Evolutionary conservation across 345 rosid genomes (phyloP).

Genomic region (Bruguiera gymnorhiza): DNA sequence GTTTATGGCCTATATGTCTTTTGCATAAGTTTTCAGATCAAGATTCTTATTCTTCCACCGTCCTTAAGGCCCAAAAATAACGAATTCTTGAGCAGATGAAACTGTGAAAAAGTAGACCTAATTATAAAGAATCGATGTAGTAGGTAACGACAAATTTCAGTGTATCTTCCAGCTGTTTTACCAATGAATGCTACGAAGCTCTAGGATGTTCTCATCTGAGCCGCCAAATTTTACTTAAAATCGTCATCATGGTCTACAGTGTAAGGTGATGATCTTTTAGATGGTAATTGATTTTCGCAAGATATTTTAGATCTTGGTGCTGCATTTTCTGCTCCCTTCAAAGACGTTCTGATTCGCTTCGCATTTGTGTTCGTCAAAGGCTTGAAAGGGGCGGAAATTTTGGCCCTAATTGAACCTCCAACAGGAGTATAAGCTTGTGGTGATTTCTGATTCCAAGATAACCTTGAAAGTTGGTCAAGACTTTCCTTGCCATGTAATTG

Average conservation of each 20-base stretch:
- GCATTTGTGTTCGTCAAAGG: constrained; percentile 25
- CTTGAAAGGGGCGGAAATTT: constrained; percentile 29
- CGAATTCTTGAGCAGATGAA: no score
- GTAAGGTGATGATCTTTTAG: constrained; percentile 35
- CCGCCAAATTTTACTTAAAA: constrained; percentile 35
- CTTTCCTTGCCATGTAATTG: constrained; percentile 26
- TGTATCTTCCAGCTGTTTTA: not conserved
- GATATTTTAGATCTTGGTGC: constrained; percentile 17
- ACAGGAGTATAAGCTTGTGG: constrained; percentile 25
- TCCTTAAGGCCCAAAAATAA: no score
- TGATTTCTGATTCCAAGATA: constrained; percentile 37
- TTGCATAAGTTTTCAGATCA: no score
- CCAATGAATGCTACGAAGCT: constrained; percentile 3
- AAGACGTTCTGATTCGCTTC: constrained; percentile 33
- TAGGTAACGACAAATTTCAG: no score
- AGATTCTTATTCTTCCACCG: no score
- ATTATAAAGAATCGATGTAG: no score
- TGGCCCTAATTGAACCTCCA: constrained; percentile 19
- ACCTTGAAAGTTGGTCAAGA: constrained; percentile 27
- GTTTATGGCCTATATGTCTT: no score
- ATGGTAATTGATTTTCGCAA: constrained; percentile 34
- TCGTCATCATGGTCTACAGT: constrained; percentile 42
- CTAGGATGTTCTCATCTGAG: not conserved
- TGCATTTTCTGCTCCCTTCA: constrained; percentile 18
- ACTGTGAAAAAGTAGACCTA: no score